Conservation (phyloP, 2,329 filamentous ascomycete genomes). For the Paracorniculantispora psalliotae region DNA sequence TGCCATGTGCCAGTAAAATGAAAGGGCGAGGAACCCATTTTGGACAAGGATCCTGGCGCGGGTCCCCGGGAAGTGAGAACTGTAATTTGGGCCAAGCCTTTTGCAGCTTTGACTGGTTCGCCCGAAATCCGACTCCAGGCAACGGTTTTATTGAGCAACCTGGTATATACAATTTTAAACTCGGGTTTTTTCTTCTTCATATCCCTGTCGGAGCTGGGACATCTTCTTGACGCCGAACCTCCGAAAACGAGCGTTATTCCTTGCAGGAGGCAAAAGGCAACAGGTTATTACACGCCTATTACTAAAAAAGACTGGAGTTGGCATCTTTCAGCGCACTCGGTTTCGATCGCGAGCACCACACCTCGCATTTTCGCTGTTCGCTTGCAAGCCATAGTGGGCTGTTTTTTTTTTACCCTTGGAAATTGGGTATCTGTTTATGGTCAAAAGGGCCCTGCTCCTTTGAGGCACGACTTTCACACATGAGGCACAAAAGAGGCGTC, state of each 20-base stretch:
- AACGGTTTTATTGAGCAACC: not conserved
- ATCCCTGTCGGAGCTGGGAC: too few species aligned
- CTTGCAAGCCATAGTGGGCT: not conserved
- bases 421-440: not conserved
- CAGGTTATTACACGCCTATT: not conserved
- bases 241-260: too few species aligned
- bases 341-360: not conserved
- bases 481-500: not conserved
- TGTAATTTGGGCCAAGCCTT: constrained; percentile 9
- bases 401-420: not conserved
- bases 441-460: not conserved
- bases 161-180: too few species aligned
- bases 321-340: not conserved
- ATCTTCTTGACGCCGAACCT: too few species aligned
- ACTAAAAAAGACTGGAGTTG: not conserved
- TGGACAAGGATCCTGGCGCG: constrained; percentile 4
- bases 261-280: not conserved
- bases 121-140: not conserved
- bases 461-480: not conserved
- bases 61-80: constrained; percentile 8
- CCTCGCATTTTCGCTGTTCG: not conserved
- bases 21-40: not conserved
- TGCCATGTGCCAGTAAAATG: not conserved
- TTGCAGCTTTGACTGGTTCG: too few species aligned
- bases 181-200: too few species aligned